Base-by-base conservation (phyloP, 495 filamentous ascomycete species). In the Xylona heveae region DNA sequence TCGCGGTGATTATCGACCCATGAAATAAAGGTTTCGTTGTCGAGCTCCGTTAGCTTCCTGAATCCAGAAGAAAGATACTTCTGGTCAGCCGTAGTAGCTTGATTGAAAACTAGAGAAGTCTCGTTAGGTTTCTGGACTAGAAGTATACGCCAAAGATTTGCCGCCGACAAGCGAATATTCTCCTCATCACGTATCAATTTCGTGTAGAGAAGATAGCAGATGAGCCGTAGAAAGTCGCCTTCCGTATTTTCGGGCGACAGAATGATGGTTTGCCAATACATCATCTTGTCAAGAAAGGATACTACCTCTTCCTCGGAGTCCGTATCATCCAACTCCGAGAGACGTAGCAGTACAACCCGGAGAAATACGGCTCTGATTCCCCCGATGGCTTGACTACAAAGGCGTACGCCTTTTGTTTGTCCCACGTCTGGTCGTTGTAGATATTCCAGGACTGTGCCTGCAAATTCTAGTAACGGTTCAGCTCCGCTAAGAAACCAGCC, bases 221-320 rank as follows among this genome's bases (percentile, higher is more conserved):
- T 62, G 5, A 95, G 53, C 29, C 74, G 71, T 42, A 92, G 62
- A 44, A 78, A 74, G 8, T 76, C 69, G 14, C 72, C 66, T 31
- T 91, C 81, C 2, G 61, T 56, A 15, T 79, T 73, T 5, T 81
- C 64, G 18, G 75, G 64, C 19, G 69, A 68, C n/a, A 94, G 57
- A 21, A 94, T 63, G 16, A 91, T 77, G 8, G 77, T 78, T 46
- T 95, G 88, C 88, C 88, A 97, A 48, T 95, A 95, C 2, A 75
- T 66, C 40, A 97, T 63, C 42, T 80, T 85, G 24, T 79, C 61
- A 49, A 97, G 60, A 32, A 82, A 78, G 5, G 56, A 48, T 3
- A 76, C 48, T 3, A 75, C 64, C 6, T 52, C 38, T 20, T 68
- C 59, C 21, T 64, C 53, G 2, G 52, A 55, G 31, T 67, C 53